Conservation (phyloP, 176 grass and related monocot genomes). For the Aegilops speltoides region DNA sequence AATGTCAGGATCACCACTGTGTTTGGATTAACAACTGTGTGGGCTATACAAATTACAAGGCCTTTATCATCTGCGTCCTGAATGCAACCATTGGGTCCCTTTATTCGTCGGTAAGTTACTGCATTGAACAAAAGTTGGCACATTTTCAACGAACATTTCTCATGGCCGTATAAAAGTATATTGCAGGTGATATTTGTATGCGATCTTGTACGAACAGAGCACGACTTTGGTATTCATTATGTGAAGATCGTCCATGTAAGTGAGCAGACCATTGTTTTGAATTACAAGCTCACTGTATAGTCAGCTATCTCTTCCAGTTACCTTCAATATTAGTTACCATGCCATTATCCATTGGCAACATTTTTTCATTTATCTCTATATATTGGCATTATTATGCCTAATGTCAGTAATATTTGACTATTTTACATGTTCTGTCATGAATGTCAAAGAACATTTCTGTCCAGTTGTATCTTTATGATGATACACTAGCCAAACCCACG, state of each 20-base stretch:
- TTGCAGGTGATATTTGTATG: slow-evolving; percentile 76
- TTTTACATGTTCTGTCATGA: background rate
- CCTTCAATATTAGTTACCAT: background rate
- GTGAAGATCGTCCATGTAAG: slow-evolving; percentile 82
- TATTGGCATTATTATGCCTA: background rate
- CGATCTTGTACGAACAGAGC: slow-evolving; percentile 54
- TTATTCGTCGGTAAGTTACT: slow-evolving; percentile 64
- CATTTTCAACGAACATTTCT: background rate
- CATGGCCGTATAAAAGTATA: background rate
- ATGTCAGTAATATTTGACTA: background rate
- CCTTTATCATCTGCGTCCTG: slow-evolving; percentile 80
- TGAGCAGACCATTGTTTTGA: slow-evolving; percentile 5
- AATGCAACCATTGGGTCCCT: slow-evolving; percentile 81
- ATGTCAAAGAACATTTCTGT: background rate
- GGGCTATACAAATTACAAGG: slow-evolving; percentile 91
- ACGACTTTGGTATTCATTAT: slow-evolving; percentile 56
- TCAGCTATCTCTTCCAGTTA: background rate
- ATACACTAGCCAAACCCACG: background rate
- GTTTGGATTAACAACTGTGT: slow-evolving; percentile 97
- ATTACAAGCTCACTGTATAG: background rate
- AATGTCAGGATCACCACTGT: slow-evolving; percentile 97
- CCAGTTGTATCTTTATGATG: background rate
- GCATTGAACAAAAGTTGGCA: background rate
- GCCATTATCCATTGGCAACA: background rate
- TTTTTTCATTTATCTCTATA: background rate